Conservation (phyloP, 176 grass and related monocot genomes). For the Bolboschoenus planiculmis region DNA sequence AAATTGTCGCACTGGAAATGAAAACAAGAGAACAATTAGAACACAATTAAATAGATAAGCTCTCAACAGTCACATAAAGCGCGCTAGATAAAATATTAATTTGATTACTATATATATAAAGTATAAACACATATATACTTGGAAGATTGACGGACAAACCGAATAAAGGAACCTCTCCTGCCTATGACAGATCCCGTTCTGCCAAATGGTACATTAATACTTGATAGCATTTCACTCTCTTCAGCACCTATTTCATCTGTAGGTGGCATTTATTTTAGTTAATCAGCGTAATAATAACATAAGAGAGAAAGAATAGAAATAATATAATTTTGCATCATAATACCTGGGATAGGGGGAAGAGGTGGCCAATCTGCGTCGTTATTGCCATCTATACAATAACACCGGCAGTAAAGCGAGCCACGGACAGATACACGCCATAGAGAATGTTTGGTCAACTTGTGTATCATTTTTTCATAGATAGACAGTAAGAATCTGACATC, state of each 20-base stretch:
- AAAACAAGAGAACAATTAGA: slow-evolving; percentile 27
- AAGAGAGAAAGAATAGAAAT: neutral
- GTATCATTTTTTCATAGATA: slow-evolving; percentile 83
- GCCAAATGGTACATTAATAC: slow-evolving; percentile 66
- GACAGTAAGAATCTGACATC: slow-evolving; percentile 74
- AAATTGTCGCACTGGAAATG: slow-evolving; percentile 56
- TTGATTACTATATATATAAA: neutral
- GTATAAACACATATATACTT: slow-evolving; percentile 42
- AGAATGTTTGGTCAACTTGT: slow-evolving; percentile 54
- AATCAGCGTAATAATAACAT: neutral
- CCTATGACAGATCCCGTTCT: slow-evolving; percentile 93
- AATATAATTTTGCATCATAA: neutral
- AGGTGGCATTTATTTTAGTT: neutral
- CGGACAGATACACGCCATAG: slow-evolving; percentile 60
- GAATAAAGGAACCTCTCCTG: slow-evolving; percentile 62
- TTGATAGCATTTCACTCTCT: slow-evolving; percentile 64
- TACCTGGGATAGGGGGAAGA: slow-evolving; percentile 60
- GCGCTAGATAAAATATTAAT: neutral
- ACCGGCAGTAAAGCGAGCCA: slow-evolving; percentile 67
- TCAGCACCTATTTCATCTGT: slow-evolving; percentile 1
- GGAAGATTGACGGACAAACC: slow-evolving; percentile 63
- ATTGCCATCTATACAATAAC: slow-evolving; percentile 70
- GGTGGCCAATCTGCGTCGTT: slow-evolving; percentile 66
- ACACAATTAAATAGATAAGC: neutral
- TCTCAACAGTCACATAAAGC: no score